Percentiles rank a stretch among this genome's conserved stretches.
Evolutionary conservation across 371 early-diverging fungal species (phyloP).

Genomic region (Circinella minor): DNA sequence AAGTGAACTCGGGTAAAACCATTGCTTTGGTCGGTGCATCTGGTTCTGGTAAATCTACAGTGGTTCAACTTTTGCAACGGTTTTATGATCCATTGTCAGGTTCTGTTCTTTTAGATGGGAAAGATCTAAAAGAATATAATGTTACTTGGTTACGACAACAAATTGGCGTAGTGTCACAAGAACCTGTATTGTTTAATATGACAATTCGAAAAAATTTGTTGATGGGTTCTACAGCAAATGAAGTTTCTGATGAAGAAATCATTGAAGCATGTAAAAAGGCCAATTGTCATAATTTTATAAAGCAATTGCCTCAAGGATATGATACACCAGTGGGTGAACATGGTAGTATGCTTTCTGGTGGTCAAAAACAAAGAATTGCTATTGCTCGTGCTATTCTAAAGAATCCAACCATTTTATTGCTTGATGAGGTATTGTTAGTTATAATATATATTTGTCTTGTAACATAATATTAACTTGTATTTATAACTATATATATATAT

Average conservation of each 20-base stretch:
- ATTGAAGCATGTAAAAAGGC: slow-evolving; percentile 65
- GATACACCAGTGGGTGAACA: slow-evolving; percentile 71
- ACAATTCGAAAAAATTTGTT: slow-evolving; percentile 37
- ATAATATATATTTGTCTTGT: no score
- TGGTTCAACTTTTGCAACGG: slow-evolving; percentile 70
- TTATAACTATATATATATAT: background rate
- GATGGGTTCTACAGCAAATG: slow-evolving; percentile 48
- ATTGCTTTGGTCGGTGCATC: slow-evolving; percentile 69
- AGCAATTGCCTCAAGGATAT: slow-evolving; percentile 72
- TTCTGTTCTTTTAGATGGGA: slow-evolving; percentile 43
- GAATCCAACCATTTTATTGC: slow-evolving; percentile 66
- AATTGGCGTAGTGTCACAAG: slow-evolving; percentile 65
- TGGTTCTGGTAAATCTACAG: slow-evolving; percentile 64
- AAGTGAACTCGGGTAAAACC: slow-evolving; percentile 65
- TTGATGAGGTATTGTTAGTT: slow-evolving; percentile 47
- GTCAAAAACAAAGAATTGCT: slow-evolving; percentile 71
- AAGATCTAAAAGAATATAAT: slow-evolving; percentile 48
- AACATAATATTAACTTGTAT: background rate
- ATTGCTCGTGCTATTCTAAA: slow-evolving; percentile 85
- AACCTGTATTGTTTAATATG: slow-evolving; percentile 70
- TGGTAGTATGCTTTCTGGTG: slow-evolving; percentile 78
- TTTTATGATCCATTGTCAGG: slow-evolving; percentile 69
- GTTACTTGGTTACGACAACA: slow-evolving; percentile 47
- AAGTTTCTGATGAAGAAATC: slow-evolving; percentile 37
- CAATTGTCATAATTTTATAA: slow-evolving; percentile 79